Evolutionary conservation across 495 filamentous ascomycete genomes (phyloP).

Genomic region (Aeminium ludgeri): DNA sequence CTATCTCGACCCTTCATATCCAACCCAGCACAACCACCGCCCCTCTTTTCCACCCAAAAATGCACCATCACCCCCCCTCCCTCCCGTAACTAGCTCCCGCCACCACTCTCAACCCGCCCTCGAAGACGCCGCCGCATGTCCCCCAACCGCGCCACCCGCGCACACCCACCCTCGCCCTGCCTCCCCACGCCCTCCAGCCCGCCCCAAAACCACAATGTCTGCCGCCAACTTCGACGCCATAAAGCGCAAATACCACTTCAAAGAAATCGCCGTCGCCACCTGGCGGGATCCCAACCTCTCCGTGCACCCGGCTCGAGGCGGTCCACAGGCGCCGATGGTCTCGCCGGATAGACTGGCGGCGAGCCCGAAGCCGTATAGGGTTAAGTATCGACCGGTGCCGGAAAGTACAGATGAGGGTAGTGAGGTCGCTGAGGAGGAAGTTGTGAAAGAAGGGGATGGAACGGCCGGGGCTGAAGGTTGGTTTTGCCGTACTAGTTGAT

Average conservation of each 20-base stretch:
- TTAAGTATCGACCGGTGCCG: slow-evolving; percentile 5
- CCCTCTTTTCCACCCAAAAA: no score
- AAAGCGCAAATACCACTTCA: slow-evolving; percentile 11
- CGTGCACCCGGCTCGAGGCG: slow-evolving; percentile 6
- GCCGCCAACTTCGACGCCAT: slow-evolving; percentile 8
- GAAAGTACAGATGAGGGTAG: slow-evolving; percentile 10
- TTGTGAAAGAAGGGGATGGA: not conserved
- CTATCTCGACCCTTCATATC: no score
- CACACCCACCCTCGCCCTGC: not conserved
- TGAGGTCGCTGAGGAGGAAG: not conserved
- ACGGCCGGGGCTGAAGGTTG: not conserved
- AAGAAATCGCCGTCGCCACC: slow-evolving; percentile 7
- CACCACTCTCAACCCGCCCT: no score
- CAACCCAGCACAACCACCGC: no score
- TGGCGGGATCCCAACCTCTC: slow-evolving; percentile 9
- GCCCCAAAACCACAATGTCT: slow-evolving; percentile 5
- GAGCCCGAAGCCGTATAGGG: slow-evolving; percentile 4
- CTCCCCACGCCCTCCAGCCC: not conserved
- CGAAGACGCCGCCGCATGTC: no score
- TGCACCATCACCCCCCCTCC: no score
- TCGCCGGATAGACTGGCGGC: slow-evolving; percentile 1
- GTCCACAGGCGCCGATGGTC: not conserved
- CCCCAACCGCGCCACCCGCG: not conserved
- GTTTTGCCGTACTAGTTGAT: not conserved
- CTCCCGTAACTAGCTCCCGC: no score